These are phyloP conservation scores for Xerocomellus intermedius DNA, from an alignment of 768 basidiomycete genomes.

Conservation along the genomic window DNA sequence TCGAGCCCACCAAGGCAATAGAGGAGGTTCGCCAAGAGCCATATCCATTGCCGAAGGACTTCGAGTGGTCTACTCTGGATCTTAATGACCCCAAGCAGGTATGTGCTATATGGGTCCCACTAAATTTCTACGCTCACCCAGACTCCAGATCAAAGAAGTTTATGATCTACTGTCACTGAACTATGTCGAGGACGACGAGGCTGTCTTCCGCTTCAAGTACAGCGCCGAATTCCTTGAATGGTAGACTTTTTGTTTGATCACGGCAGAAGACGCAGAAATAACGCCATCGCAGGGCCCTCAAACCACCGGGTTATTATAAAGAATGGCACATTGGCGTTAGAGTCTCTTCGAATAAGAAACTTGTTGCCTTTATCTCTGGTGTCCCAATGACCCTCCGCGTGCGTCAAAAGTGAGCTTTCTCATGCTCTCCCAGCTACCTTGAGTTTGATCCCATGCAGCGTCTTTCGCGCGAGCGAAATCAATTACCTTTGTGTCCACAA, in stretches of 20 bases:
- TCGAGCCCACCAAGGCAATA: slow-evolving; percentile 75
- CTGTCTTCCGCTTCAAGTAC: slow-evolving; percentile 96
- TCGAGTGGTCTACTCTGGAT: slow-evolving; percentile 87
- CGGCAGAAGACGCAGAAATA: not conserved
- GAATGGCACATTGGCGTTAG: slow-evolving; percentile 98
- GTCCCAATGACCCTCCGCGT: slow-evolving; percentile 87
- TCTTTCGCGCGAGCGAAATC: slow-evolving; percentile 80
- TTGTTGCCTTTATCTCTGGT: slow-evolving; percentile 96
- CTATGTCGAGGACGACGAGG: slow-evolving; percentile 96
- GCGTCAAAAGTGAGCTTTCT: slow-evolving; percentile 64
- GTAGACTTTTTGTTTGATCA: slow-evolving; percentile 39
- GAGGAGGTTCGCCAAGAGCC: slow-evolving; percentile 87
- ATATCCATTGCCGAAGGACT: slow-evolving; percentile 85
- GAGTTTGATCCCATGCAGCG: slow-evolving; percentile 39
- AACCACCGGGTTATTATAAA: slow-evolving; percentile 87
- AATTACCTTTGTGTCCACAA: slow-evolving; percentile 99
- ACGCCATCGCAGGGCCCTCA: slow-evolving; percentile 69
- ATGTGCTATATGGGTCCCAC: not conserved
- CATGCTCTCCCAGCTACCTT: not conserved
- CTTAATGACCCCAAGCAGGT: slow-evolving; percentile 76
- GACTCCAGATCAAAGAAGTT: slow-evolving; percentile 76
- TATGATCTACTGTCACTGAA: slow-evolving; percentile 88
- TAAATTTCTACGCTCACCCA: not conserved
- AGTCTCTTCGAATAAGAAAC: slow-evolving; percentile 84
- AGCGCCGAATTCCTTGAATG: slow-evolving; percentile 92